Base-by-base conservation (phyloP, 2,329 filamentous ascomycete species). In the Fusarium sp. region DNA sequence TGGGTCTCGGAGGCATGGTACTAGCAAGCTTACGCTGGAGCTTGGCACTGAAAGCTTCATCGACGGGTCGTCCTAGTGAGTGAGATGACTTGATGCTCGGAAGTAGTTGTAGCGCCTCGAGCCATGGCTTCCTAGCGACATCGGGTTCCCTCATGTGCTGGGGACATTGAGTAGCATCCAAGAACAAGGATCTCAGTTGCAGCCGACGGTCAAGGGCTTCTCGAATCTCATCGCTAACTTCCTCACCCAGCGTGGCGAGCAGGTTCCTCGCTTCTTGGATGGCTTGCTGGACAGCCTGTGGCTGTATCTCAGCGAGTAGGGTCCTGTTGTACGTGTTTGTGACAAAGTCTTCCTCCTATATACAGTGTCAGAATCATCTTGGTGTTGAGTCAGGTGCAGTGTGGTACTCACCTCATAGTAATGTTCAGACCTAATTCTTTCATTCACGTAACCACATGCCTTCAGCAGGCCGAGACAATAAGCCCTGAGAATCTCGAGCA, bases 291-390 rank as follows among this genome's bases (percentile, higher is more conserved):
- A 95, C 87, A n/a, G 88, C 86, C 6, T 87, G 84, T 3, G 87
- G 82, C 18, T 89, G 85, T 67, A 96, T 87, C 16, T 88, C 84
- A 30, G 91, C 90, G 8, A 98, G 87, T 1, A 99, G 86, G 14
- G 90, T 91, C 41, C 95, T 90, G 76, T 95, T 93, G 81, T 97
- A 98, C 0, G 95, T 93, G 81, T 97, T 95, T 8, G 95, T 95
- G 23, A 97, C 94, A 80, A 99, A 98, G 80, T 99, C 97, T 83
- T 99, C 97, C 84, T 99, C 97, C 92, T 96, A 13, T 75, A 18
- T 23, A 14, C 13, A 64, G 14, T 64, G 64, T 71, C 35, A 70
- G 67, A 13, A 2, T 30, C n/a, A 25, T 32, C 6, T 10, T n/a
- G 14, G 20, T n/a, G 1, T 20, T 11, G 11, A 23, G 5, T 5